These are phyloP conservation scores for Hymenoscyphus fructigenus DNA, from an alignment of 2,329 filamentous ascomycete genomes.

Conservation along the genomic window DNA sequence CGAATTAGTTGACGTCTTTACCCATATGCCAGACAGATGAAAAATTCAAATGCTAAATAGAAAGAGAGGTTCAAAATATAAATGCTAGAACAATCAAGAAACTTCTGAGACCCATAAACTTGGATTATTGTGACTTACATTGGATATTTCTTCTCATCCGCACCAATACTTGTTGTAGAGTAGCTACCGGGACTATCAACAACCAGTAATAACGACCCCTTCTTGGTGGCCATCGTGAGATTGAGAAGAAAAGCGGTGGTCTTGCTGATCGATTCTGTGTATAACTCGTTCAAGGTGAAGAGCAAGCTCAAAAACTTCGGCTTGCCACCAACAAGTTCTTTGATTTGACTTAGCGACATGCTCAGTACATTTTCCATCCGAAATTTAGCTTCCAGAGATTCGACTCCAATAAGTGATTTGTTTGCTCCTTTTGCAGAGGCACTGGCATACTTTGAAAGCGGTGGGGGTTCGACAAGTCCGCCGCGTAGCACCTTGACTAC, in stretches of 20 bases:
- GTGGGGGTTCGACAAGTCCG: conserved; percentile 52
- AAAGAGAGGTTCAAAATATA: no score
- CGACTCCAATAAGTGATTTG: conserved; percentile 43
- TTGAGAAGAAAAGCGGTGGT: conserved; percentile 75
- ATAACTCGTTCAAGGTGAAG: conserved; percentile 96
- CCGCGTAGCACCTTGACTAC: conserved; percentile 60
- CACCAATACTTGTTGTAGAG: conserved; percentile 72
- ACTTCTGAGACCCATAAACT: no score
- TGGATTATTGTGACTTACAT: conserved; percentile 51
- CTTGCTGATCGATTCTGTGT: conserved; percentile 68
- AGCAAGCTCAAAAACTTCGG: conserved; percentile 73
- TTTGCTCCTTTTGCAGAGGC: conserved; percentile 47
- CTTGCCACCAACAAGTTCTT: conserved; percentile 29
- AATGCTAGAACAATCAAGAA: no score
- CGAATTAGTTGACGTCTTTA: not conserved
- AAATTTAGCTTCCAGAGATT: conserved; percentile 45
- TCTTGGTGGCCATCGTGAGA: conserved; percentile 57
- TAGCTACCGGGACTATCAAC: conserved; percentile 94
- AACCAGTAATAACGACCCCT: conserved; percentile 72
- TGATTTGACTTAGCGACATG: conserved; percentile 40
- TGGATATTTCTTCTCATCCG: conserved; percentile 68
- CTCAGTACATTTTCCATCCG: conserved; percentile 50
- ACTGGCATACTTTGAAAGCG: conserved; percentile 54
- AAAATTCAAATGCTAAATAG: no score
- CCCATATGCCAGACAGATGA: no score